Evolutionary conservation across 2,329 filamentous ascomycete genomes (phyloP).

Genomic region (Akanthomyces lecanii): DNA sequence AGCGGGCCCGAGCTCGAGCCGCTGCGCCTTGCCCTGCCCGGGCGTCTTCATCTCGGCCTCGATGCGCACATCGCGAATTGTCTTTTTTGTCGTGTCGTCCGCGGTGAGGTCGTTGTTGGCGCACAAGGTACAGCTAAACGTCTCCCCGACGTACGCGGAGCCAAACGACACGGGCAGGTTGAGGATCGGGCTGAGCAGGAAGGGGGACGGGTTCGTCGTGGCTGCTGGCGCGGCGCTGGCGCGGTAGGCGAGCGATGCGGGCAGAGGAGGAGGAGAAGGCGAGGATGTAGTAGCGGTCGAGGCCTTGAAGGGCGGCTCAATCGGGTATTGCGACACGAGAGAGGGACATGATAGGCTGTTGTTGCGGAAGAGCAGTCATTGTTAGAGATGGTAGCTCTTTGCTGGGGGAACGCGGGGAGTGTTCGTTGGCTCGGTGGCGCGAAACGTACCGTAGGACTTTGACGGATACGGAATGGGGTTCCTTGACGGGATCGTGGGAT

Average conservation of each 20-base stretch:
- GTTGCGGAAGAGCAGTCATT: not conserved
- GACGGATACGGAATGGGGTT: conserved; percentile 73
- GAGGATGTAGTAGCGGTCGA: conserved; percentile 32
- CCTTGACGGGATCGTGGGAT: conserved; percentile 58
- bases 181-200: conserved; percentile 61
- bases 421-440: not conserved
- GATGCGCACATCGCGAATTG: conserved; percentile 73
- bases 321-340: conserved; percentile 65
- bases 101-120: conserved; percentile 74
- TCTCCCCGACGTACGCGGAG: conserved; percentile 91
- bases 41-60: conserved; percentile 95
- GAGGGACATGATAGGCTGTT: conserved; percentile 76
- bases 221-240: conserved; percentile 25
- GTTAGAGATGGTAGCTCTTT: not conserved
- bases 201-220: conserved; percentile 49
- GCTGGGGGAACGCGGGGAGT: not conserved
- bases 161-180: conserved; percentile 89
- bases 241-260: conserved; percentile 71
- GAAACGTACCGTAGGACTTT: conserved; percentile 64
- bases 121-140: conserved; percentile 89
- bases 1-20: conserved; percentile 55
- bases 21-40: conserved; percentile 51
- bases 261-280: conserved; percentile 42
- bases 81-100: conserved; percentile 31
- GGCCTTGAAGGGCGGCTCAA: conserved; percentile 43